Conservation (phyloP, 345 rosid species). For the Abelmoschus esculentus region DNA sequence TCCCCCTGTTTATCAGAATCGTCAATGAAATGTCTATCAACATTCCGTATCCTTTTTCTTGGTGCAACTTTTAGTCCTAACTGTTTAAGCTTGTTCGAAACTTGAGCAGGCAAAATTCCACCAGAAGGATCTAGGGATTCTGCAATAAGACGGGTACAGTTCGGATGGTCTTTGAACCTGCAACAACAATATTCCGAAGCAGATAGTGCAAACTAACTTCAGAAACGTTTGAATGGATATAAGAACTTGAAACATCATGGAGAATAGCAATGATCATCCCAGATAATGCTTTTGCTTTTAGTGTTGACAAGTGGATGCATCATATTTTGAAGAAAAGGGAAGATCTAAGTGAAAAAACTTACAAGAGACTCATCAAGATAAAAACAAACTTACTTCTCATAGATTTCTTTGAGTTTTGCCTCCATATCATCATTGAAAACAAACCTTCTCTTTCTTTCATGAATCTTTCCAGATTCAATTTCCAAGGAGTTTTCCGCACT, state of each 20-base stretch:
- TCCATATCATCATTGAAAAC: constrained; percentile 55
- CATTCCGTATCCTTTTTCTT: constrained; percentile 41
- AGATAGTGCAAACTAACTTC: constrained; percentile 13
- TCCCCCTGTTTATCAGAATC: constrained; percentile 21
- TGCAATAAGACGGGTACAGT: constrained; percentile 51
- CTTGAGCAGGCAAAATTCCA: constrained; percentile 68
- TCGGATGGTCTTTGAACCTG: constrained; percentile 67
- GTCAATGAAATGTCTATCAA: constrained; percentile 18
- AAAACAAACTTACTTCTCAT: constrained; percentile 48
- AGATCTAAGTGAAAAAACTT: constrained; percentile 1
- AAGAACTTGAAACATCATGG: background rate
- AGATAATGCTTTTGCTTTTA: background rate
- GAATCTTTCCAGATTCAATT: constrained; percentile 30
- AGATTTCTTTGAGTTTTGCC: constrained; percentile 52
- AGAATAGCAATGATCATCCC: background rate
- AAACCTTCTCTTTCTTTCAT: constrained; percentile 57
- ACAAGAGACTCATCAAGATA: background rate
- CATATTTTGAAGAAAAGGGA: background rate
- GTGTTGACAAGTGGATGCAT: background rate
- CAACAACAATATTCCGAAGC: constrained; percentile 18
- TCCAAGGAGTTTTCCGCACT: constrained; percentile 37
- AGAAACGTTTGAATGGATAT: constrained; percentile 9
- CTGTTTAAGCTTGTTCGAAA: constrained; percentile 82
- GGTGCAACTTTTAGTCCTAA: constrained; percentile 46
- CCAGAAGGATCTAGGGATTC: constrained; percentile 66